A percentile compares a stretch with the other conserved stretches of the same genome.
Conservation (phyloP, 2,329 filamentous ascomycete genomes). For the Cladosporium sp. region DNA sequence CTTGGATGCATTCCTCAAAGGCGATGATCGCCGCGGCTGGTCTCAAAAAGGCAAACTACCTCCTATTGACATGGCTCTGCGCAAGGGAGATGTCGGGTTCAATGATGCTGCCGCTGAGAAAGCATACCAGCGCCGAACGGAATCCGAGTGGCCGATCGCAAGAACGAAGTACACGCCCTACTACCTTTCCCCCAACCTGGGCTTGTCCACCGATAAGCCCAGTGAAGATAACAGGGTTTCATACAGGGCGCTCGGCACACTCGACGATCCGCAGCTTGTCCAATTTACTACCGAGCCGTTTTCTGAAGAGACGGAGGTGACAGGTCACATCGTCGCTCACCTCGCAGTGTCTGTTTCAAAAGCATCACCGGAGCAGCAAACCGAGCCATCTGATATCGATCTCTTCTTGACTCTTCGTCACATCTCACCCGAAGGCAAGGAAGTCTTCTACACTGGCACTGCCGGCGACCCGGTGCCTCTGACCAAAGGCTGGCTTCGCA, state of each 20-base stretch:
- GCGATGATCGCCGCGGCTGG: constrained; percentile 60
- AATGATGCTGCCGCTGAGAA: constrained; percentile 60
- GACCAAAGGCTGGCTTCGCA: constrained; percentile 60
- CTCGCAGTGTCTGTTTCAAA: constrained; percentile 53
- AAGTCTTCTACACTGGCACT: constrained; percentile 62
- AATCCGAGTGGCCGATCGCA: constrained; percentile 63
- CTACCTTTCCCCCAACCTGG: constrained; percentile 49
- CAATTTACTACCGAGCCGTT: constrained; percentile 57
- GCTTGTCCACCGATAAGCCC: constrained; percentile 28
- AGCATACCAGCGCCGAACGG: constrained; percentile 50
- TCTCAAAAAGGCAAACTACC: constrained; percentile 53
- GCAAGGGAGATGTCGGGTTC: constrained; percentile 63
- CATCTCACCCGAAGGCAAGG: constrained; percentile 49
- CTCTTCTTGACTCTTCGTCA: constrained; percentile 59
- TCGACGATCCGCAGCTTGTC: constrained; percentile 47
- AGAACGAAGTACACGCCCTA: constrained; percentile 60
- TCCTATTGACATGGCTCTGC: constrained; percentile 56
- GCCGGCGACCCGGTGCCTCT: constrained; percentile 60
- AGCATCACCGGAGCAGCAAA: constrained; percentile 6
- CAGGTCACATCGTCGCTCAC: constrained; percentile 61
- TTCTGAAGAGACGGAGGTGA: constrained; percentile 62
- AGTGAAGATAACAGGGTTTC: constrained; percentile 29
- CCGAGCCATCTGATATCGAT: constrained; percentile 53
- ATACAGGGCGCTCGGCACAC: constrained; percentile 56
- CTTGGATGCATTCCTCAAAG: constrained; percentile 66